These are phyloP conservation scores for Trichoderma gamsii DNA, from an alignment of 495 filamentous ascomycete species.

Conservation along the genomic window DNA sequence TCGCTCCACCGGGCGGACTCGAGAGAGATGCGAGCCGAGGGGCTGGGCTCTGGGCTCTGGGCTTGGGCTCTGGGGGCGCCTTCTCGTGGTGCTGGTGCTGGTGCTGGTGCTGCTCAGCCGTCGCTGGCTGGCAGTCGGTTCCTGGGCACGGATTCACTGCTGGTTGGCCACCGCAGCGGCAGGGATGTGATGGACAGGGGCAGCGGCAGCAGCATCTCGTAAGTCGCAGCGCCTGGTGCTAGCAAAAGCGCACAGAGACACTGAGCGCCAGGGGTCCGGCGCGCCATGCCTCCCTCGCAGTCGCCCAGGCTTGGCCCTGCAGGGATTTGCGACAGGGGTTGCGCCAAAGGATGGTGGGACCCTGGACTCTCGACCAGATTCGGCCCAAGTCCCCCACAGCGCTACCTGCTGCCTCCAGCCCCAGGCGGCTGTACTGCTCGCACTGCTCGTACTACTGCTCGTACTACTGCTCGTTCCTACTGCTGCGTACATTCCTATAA, in stretches of 20 bases:
- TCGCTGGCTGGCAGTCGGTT: not conserved
- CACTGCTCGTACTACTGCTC: no score
- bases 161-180: not conserved
- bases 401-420: not conserved
- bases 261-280: not conserved
- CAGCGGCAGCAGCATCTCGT: no score
- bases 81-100: not conserved
- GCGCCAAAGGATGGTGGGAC: not conserved
- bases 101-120: not conserved
- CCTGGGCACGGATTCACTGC: not conserved
- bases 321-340: constrained; percentile 1
- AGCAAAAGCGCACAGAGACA: not conserved
- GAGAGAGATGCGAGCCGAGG: not conserved
- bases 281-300: not conserved
- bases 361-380: constrained; percentile 9
- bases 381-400: not conserved
- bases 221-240: no score
- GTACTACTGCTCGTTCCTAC: not conserved
- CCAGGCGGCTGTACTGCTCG: no score
- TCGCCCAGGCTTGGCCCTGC: constrained; percentile 1
- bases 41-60: not conserved
- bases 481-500: not conserved
- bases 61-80: not conserved
- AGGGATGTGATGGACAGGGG: not conserved
- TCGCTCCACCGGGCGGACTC: not conserved